These are phyloP conservation scores for Crinitomyces ghanaensis DNA, from an alignment of 805 yeast species.

Conservation along the genomic window DNA sequence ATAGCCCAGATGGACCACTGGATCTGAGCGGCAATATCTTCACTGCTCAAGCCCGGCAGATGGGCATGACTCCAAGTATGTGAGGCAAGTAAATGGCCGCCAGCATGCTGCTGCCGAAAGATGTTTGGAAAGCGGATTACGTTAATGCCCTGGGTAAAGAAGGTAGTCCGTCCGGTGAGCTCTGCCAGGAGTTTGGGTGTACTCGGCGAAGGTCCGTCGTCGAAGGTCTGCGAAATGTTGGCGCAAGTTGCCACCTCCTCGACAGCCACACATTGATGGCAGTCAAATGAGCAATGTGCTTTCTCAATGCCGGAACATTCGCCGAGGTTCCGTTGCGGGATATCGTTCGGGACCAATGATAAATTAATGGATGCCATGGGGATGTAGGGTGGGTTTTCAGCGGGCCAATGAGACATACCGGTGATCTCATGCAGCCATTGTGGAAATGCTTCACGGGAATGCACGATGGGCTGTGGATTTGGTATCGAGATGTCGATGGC, in stretches of 20 bases:
- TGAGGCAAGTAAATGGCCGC: slow-evolving; percentile 72
- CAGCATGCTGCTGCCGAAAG: slow-evolving; percentile 40
- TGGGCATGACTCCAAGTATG: slow-evolving; percentile 92
- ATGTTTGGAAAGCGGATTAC: slow-evolving; percentile 67
- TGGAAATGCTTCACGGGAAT: slow-evolving; percentile 70
- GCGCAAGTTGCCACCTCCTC: slow-evolving; percentile 74
- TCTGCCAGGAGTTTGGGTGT: slow-evolving; percentile 49
- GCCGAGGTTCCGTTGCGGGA: slow-evolving; percentile 29
- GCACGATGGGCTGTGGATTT: too few species aligned
- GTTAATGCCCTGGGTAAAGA: slow-evolving; percentile 77
- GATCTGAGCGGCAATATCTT: slow-evolving; percentile 75
- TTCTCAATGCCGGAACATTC: slow-evolving; percentile 41
- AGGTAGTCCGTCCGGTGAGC: slow-evolving; percentile 51
- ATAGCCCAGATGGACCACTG: slow-evolving; percentile 97
- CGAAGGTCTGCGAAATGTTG: slow-evolving; percentile 74
- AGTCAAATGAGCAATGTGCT: slow-evolving; percentile 71
- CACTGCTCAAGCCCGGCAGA: slow-evolving; percentile 66
- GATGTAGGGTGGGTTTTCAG: slow-evolving; percentile 74
- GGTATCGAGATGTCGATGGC: too few species aligned
- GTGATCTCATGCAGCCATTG: slow-evolving; percentile 68
- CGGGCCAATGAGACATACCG: slow-evolving; percentile 73
- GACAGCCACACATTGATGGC: slow-evolving; percentile 60
- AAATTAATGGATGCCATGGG: slow-evolving; percentile 57
- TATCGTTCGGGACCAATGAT: slow-evolving; percentile 36
- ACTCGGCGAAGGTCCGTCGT: slow-evolving; percentile 81